A percentile compares a stretch with the other conserved stretches of the same genome.
phyloP scores from a whole-genome alignment of 345 rosid genomes.

The Trapa incisa region DNA sequence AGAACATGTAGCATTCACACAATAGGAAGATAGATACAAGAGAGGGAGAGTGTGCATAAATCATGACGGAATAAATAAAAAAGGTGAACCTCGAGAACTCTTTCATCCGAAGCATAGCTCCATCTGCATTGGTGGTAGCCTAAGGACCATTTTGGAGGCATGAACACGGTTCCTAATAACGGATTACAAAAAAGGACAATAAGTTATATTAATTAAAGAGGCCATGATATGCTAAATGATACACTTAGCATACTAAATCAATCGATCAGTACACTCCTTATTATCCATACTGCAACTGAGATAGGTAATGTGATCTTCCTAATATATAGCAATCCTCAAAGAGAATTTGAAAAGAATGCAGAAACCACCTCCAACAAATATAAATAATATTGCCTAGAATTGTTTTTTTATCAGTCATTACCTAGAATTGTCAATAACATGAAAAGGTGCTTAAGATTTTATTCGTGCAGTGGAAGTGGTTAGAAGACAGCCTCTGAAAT shows the following conservation, averaged over 20 bases:
- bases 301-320: background rate
- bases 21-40: background rate
- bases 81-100: slow-evolving; percentile 61
- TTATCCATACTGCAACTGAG: background rate
- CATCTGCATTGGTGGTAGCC: slow-evolving; percentile 96
- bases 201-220: background rate
- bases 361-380: background rate
- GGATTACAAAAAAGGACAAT: background rate
- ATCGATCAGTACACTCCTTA: background rate
- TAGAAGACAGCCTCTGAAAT: background rate
- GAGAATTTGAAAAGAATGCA: background rate
- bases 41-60: background rate
- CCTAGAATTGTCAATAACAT: background rate
- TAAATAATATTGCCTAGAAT: background rate
- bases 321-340: background rate
- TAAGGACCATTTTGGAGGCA: slow-evolving; percentile 95
- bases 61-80: slow-evolving; percentile 1
- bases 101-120: slow-evolving; percentile 72
- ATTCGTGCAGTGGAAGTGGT: background rate
- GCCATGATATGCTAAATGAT: background rate
- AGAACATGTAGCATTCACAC: background rate
- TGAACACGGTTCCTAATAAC: slow-evolving; percentile 58
- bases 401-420: no score
- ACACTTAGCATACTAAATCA: background rate
- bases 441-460: background rate